Percentiles rank a stretch among this genome's conserved stretches.
Evolutionary conservation across 768 basidiomycete genomes (phyloP).

Genomic region (Tephrocybe rancida): DNA sequence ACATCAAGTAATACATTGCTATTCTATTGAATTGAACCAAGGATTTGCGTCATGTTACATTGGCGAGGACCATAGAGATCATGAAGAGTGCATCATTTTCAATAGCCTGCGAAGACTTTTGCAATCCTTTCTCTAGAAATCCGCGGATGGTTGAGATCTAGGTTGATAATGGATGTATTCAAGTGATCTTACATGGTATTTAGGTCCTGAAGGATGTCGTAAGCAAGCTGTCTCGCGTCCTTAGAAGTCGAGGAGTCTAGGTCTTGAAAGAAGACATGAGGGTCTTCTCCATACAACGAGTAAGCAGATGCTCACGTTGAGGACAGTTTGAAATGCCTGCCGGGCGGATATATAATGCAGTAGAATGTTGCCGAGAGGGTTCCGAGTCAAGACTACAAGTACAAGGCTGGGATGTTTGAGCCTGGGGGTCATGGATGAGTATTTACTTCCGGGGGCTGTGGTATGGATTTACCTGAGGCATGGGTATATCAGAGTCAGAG

Average conservation of each 20-base stretch:
- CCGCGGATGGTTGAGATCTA: slow-evolving; percentile 4
- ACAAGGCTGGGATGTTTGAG: neutral
- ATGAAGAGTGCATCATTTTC: neutral
- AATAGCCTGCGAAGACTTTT: slow-evolving; percentile 28
- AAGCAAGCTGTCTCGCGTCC: slow-evolving; percentile 16
- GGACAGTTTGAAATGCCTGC: slow-evolving; percentile 6
- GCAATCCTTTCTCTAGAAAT: slow-evolving; percentile 28
- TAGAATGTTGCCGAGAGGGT: neutral
- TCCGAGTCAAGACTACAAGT: slow-evolving; percentile 7
- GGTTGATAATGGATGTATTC: neutral
- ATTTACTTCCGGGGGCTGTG: neutral
- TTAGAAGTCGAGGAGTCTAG: neutral
- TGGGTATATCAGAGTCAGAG: neutral
- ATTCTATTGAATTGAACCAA: neutral
- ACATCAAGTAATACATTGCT: slow-evolving; percentile 10
- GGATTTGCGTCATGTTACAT: neutral
- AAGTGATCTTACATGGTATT: slow-evolving; percentile 32
- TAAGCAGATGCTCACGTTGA: slow-evolving; percentile 6
- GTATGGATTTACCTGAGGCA: slow-evolving; percentile 15
- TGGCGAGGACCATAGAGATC: neutral
- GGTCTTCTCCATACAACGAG: neutral
- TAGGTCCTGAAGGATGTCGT: slow-evolving; percentile 32
- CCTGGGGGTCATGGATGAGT: neutral
- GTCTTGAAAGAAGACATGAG: neutral
- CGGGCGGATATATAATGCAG: neutral